These are phyloP conservation scores for Leishmania martiniquensis DNA, from an alignment of 208 protist genomes.

Conservation along the genomic window DNA sequence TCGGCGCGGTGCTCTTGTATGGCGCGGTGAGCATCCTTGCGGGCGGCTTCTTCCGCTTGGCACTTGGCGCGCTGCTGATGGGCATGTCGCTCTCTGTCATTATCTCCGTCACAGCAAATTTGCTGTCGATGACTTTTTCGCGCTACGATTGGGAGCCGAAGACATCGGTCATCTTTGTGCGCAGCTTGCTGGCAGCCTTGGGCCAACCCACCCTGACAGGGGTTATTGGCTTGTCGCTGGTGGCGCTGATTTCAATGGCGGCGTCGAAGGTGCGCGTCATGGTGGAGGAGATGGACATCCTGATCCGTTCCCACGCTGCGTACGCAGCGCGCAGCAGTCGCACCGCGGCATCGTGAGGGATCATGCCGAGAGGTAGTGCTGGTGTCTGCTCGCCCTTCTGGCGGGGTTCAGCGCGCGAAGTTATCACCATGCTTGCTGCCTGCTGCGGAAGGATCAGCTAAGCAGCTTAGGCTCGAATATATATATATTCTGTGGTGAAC, in stretches of 20 bases:
- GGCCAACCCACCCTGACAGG: constrained; percentile 73
- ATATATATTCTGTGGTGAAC: background rate
- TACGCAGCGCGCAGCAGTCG: constrained; percentile 24
- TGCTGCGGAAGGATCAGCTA: background rate
- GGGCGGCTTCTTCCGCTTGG: constrained; percentile 49
- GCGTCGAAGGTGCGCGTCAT: constrained; percentile 43
- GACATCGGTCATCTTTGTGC: constrained; percentile 36
- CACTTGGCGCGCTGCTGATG: constrained; percentile 45
- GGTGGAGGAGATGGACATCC: constrained; percentile 72
- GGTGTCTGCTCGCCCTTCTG: background rate
- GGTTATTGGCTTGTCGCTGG: constrained; percentile 48
- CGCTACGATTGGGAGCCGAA: constrained; percentile 14
- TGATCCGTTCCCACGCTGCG: constrained; percentile 61
- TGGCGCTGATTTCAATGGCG: constrained; percentile 46
- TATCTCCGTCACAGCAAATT: constrained; percentile 44
- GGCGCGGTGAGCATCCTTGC: constrained; percentile 45
- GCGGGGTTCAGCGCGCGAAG: background rate
- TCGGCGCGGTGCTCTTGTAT: constrained; percentile 30
- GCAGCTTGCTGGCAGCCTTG: constrained; percentile 49
- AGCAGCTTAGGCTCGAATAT: background rate
- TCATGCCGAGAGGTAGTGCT: background rate
- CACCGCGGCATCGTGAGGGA: background rate
- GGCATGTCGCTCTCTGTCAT: constrained; percentile 44
- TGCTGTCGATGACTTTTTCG: constrained; percentile 19
- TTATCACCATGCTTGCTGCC: background rate